A percentile compares a stretch with the other conserved stretches of the same genome.
phyloP scores from a whole-genome alignment of 208 protist species.

The Wallacemonas sp. region DNA sequence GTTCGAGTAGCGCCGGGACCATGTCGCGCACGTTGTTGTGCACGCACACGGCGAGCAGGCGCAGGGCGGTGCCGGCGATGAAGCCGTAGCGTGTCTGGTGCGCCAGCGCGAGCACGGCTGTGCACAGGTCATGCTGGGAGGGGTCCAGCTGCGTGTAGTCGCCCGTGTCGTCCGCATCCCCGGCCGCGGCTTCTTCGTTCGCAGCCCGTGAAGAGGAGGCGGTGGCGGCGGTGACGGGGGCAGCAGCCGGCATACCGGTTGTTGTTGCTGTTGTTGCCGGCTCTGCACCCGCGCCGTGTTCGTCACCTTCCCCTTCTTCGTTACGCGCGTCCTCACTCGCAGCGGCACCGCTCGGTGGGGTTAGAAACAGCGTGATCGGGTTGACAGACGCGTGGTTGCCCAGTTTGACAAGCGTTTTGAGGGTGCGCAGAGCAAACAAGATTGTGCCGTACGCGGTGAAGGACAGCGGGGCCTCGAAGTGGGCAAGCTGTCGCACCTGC shows the following conservation, averaged over 20 bases:
- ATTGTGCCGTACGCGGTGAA: constrained; percentile 55
- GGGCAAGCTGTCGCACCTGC: constrained; percentile 6
- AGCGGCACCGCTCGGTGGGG: constrained; percentile 16
- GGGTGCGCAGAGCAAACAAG: constrained; percentile 47
- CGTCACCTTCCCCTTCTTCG: constrained; percentile 3
- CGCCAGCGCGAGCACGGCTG: constrained; percentile 55
- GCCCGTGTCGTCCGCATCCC: neutral
- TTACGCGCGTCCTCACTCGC: neutral
- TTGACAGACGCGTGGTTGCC: constrained; percentile 47
- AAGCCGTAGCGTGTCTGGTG: constrained; percentile 58
- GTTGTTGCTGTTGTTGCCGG: no score
- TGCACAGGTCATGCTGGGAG: constrained; percentile 38
- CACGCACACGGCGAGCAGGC: constrained; percentile 65
- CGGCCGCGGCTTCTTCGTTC: no score
- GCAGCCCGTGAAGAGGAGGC: no score
- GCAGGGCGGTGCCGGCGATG: constrained; percentile 45
- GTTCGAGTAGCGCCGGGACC: constrained; percentile 75
- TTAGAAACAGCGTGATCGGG: constrained; percentile 58
- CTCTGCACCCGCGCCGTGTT: neutral
- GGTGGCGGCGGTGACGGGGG: no score
- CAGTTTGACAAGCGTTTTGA: constrained; percentile 44
- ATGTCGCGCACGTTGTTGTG: constrained; percentile 88
- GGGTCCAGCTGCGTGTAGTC: neutral
- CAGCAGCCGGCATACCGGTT: no score
- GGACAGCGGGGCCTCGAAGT: constrained; percentile 26